Evolutionary conservation across 2,329 filamentous ascomycete genomes (phyloP).

Genomic region (Arthrobotrys sphaeroides): DNA sequence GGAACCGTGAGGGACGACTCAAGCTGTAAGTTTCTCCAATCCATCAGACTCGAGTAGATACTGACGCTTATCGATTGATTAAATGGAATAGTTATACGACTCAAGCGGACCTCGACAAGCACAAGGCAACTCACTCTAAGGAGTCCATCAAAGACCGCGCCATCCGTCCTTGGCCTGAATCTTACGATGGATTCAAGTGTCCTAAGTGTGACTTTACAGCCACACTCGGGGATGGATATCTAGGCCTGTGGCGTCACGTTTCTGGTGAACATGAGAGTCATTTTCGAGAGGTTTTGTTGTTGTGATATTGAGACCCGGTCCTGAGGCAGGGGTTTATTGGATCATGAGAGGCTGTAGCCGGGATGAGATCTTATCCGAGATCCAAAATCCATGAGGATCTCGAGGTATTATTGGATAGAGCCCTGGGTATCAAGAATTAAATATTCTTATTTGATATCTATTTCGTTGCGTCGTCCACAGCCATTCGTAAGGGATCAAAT

Average conservation of each 20-base stretch:
- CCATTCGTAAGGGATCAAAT: too few species aligned
- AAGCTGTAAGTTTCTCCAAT: not conserved
- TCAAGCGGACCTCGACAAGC: conserved; percentile 4
- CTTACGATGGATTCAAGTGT: conserved; percentile 23
- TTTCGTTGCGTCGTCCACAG: too few species aligned
- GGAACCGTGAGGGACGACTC: not conserved
- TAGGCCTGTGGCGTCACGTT: conserved; percentile 33
- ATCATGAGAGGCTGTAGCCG: not conserved
- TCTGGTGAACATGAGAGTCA: conserved; percentile 15
- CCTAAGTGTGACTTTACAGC: conserved; percentile 1
- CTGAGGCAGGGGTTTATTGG: not conserved
- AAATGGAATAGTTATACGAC: conserved; percentile 8
- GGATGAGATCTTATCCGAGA: not conserved
- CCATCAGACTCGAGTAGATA: too few species aligned
- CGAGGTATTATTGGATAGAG: too few species aligned
- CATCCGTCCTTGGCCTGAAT: conserved; percentile 35
- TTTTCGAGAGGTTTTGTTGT: conserved; percentile 16
- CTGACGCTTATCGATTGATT: too few species aligned
- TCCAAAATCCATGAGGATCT: too few species aligned
- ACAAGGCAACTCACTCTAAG: conserved; percentile 24
- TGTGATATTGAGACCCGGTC: not conserved
- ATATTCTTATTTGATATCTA: too few species aligned
- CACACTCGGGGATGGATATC: conserved; percentile 22
- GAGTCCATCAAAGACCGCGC: conserved; percentile 25
- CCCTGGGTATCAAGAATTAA: too few species aligned